phyloP scores from a whole-genome alignment of 495 filamentous ascomycete genomes.

The Rhizodiscina lignyota region DNA sequence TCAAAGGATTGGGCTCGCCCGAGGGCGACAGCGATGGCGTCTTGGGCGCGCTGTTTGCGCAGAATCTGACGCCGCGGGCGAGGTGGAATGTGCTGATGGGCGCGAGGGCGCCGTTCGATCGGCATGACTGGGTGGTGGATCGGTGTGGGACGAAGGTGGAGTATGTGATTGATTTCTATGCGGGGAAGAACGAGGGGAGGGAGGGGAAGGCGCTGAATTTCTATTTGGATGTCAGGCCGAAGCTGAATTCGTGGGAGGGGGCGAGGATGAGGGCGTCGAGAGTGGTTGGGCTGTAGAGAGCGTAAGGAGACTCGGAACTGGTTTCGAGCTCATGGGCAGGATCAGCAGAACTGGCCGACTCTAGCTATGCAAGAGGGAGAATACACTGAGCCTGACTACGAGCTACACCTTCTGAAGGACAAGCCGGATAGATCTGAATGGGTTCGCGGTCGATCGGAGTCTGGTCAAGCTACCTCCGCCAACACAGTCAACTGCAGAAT shows the following conservation, averaged over 20 bases:
- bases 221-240: conserved; percentile 87
- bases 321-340: too few relatives aligned
- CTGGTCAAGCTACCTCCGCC: too few relatives aligned
- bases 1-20: conserved; percentile 46
- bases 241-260: conserved; percentile 83
- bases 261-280: conserved; percentile 62
- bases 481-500: too few relatives aligned
- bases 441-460: too few relatives aligned
- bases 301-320: too few relatives aligned
- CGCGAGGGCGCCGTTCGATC: conserved; percentile 82
- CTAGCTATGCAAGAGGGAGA: too few relatives aligned
- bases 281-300: conserved; percentile 41
- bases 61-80: conserved; percentile 65
- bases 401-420: too few relatives aligned
- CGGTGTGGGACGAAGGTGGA: conserved; percentile 78
- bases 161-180: conserved; percentile 97
- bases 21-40: too few relatives aligned
- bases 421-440: too few relatives aligned
- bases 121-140: conserved; percentile 95
- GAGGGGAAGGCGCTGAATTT: conserved; percentile 61
- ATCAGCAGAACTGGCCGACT: too few relatives aligned
- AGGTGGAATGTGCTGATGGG: conserved; percentile 66
- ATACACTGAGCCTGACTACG: too few relatives aligned
- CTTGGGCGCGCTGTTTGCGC: too few relatives aligned
- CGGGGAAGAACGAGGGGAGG: conserved; percentile 42